Conservation (phyloP, 495 filamentous ascomycete species). For the Margaritispora aquatica region DNA sequence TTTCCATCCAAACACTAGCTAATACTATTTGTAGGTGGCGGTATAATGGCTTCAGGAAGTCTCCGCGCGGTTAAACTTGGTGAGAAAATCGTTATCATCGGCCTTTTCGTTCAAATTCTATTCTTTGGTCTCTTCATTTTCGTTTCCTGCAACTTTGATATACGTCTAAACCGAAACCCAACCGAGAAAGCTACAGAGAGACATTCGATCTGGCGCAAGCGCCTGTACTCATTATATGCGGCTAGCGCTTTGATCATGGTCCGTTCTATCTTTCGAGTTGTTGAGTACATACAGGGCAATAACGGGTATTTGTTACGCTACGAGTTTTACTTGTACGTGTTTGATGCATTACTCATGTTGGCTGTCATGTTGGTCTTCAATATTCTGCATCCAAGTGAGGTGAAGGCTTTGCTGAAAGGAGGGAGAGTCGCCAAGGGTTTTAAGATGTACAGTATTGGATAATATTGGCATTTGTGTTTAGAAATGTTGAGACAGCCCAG, state of each 20-base stretch:
- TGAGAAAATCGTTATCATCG: conserved; percentile 36
- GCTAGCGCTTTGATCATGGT: conserved; percentile 49
- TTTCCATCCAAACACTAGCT: too few species aligned
- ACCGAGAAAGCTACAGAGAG: conserved; percentile 5
- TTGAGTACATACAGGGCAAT: conserved; percentile 51
- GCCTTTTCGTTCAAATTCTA: conserved; percentile 39
- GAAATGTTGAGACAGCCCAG: too few species aligned
- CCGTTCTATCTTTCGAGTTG: conserved; percentile 48
- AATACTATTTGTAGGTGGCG: conserved; percentile 28
- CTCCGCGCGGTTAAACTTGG: conserved; percentile 26
- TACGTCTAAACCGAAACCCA: conserved; percentile 18
- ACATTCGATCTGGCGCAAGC: conserved; percentile 14
- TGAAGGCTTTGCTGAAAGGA: too few species aligned
- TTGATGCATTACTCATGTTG: conserved; percentile 49
- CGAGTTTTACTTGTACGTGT: conserved; percentile 24
- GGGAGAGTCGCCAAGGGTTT: too few species aligned
- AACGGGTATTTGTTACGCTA: conserved; percentile 27
- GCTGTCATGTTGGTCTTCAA: conserved; percentile 39
- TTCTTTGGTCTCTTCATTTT: conserved; percentile 47
- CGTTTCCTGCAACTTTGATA: conserved; percentile 35
- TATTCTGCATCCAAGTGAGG: conserved; percentile 42
- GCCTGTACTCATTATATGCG: conserved; percentile 37
- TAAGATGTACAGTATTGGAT: too few species aligned
- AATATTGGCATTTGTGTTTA: too few species aligned
- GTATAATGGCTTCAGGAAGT: conserved; percentile 31